Conservation (phyloP, 2,329 filamentous ascomycete genomes). For the Penicillium hesseltinei region DNA sequence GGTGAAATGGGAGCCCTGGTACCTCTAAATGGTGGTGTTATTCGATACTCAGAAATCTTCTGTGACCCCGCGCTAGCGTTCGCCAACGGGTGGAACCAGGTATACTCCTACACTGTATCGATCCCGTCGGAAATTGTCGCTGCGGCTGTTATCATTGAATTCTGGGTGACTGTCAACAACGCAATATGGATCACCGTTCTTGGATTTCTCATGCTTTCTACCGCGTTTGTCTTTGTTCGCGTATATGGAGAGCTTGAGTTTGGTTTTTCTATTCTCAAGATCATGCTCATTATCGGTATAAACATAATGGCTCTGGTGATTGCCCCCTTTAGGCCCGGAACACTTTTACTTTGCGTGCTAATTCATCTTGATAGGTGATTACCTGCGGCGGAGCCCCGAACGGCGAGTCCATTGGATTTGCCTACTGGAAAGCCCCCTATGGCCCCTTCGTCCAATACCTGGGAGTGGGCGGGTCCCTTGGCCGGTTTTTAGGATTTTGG, state of each 20-base stretch:
- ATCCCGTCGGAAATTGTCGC: slow-evolving; percentile 37
- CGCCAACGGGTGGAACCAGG: slow-evolving; percentile 41
- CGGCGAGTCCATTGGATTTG: slow-evolving; percentile 37
- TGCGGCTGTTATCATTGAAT: slow-evolving; percentile 30
- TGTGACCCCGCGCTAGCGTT: slow-evolving; percentile 39
- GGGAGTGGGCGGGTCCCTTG: slow-evolving; percentile 45
- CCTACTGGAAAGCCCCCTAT: slow-evolving; percentile 44
- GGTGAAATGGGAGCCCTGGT: slow-evolving; percentile 40
- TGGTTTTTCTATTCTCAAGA: slow-evolving; percentile 54
- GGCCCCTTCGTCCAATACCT: slow-evolving; percentile 41
- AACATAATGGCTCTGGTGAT: slow-evolving; percentile 55
- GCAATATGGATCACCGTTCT: slow-evolving; percentile 44
- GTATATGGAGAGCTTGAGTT: slow-evolving; percentile 55
- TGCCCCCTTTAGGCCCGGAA: neutral
- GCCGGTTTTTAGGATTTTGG: slow-evolving; percentile 45
- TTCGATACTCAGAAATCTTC: slow-evolving; percentile 38
- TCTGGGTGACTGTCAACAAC: slow-evolving; percentile 51
- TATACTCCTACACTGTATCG: slow-evolving; percentile 34
- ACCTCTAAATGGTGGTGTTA: slow-evolving; percentile 40
- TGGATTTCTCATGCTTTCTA: slow-evolving; percentile 35
- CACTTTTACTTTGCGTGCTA: neutral
- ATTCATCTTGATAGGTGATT: slow-evolving; percentile 11
- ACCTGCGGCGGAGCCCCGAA: slow-evolving; percentile 43
- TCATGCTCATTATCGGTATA: slow-evolving; percentile 60
- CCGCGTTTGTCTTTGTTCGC: slow-evolving; percentile 38